Base-by-base conservation (phyloP, 192 early-diverging fungal genomes). In the Podila minutissima region DNA sequence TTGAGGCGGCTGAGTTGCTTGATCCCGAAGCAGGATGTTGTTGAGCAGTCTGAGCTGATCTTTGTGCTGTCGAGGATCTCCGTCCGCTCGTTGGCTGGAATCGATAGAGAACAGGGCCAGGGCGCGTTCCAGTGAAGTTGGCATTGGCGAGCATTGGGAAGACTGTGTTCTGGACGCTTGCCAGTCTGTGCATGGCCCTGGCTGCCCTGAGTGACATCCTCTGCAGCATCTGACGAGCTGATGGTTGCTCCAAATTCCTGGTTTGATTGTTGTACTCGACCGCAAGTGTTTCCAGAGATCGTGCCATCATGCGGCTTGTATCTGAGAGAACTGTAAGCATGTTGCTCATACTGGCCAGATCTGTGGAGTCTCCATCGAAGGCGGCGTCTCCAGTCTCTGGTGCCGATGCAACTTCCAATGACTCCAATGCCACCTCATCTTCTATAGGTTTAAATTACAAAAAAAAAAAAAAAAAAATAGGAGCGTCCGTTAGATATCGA, bases 71-170 rank as follows among this genome's bases (percentile, higher is more conserved):
- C 57, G 50, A 19, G 12, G 67, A 8, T 15, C 32, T 35, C 35
- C n/a, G 28, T 35, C 72, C 26, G 7, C 29, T 20, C 6, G 60
- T 41, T 29, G 77, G 77, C 28, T 81, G 77, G 35, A 65, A 73
- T 12, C 71, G 71, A 65, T 81, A 81, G 4, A 59, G 26, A 8
- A 81, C 62, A 26, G 66, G 29, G 2, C 38, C 77, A 15, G 77
- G 71, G 12, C 59, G 24, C 31, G 70, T 73, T n/a, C 71, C 77
- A 12, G 72, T 66, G 62, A 81, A 81, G 12, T 60, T 65, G 1
- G 77, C 77, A 19, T 79, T 79, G 29, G 76, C 76, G 31, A 79
- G 76, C 76, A 79, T 79, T 13, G 76, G 76, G 28, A 79, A 79
- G 24, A 79, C 70, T 4, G 76, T 79, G 38, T 79, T 79, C 41